Evolutionary conservation across 1,139 yeast genomes (phyloP), one percentile per base, ranked within the genome.

Genomic region (Magnusiomyces suaveolens): DNA sequence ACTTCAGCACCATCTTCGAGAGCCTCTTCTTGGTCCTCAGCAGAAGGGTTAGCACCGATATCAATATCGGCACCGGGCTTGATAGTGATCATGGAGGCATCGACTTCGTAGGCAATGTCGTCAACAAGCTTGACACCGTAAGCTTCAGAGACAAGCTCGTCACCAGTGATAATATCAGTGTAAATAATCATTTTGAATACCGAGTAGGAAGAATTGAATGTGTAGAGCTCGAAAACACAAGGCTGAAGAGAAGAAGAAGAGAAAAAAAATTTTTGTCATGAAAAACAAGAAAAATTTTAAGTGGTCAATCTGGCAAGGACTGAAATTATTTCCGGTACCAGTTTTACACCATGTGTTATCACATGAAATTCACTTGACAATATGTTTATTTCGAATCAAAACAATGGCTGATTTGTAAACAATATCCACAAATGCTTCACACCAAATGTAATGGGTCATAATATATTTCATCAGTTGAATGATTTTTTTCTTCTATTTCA

Each of bases 21-120:
- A 55, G 73, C 81, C 59, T 82, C 96, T 51, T 81, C 96, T 68
- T 77, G 96, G 63, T 78, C 97, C 78, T 92, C 99, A 67, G 97
- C 97, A 68, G 97, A 88, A 72, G 99, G 97, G 84, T 94, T 92
- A 70, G 96, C 98, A 78, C 98, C 98, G 75, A 92, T 92, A 75
- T 92, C 97, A 67, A 92, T 83, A 72, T 90, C 90, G 70, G 82
- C 96, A 72, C 87, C 87, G 57, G 76, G 76, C 74, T 81, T 83
- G 68, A 90, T 86, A 69, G 78, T 83, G 76, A 92, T 83, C 92
- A 88, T 84, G 70, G 81, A 78, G 78, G 97, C 88, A 83, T 92
- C 88, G 64, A 95, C 98, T 81, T 92, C 99, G 81, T 80, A 87
- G 74, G 90, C 87, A 68, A 81, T 97, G 63, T 81, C 87, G 69